Percentiles rank a stretch among this genome's conserved stretches.
These are phyloP conservation scores for Pleurotus tuber-regium DNA, from an alignment of 768 basidiomycete species.

Conservation along the genomic window DNA sequence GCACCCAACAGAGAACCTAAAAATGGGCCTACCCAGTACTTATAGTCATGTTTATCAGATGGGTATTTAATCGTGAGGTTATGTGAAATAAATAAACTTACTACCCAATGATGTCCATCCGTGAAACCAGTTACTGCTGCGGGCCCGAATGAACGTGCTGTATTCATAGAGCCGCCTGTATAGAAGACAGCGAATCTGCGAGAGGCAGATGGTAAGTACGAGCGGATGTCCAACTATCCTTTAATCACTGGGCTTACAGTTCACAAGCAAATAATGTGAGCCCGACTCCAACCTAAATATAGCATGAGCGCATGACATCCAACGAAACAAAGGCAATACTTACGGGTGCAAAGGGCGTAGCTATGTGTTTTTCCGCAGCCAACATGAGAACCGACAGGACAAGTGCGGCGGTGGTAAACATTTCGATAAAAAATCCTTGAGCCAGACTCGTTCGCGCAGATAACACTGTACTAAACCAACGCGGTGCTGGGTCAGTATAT, in stretches of 20 bases:
- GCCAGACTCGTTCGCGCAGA: slow-evolving; percentile 44
- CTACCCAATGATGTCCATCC: slow-evolving; percentile 55
- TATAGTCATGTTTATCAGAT: no score
- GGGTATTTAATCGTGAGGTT: no score
- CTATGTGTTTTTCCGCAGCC: slow-evolving; percentile 65
- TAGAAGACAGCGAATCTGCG: slow-evolving; percentile 58
- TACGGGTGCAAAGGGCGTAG: slow-evolving; percentile 69
- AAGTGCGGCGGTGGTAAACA: slow-evolving; percentile 62
- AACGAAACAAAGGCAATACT: slow-evolving; percentile 6
- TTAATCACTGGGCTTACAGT: slow-evolving; percentile 44
- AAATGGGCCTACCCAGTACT: slow-evolving; percentile 74
- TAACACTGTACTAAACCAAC: slow-evolving; percentile 46
- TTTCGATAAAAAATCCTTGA: slow-evolving; percentile 69
- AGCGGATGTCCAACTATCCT: no score
- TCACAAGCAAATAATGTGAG: slow-evolving; percentile 63
- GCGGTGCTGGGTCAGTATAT: no score
- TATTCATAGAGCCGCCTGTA: slow-evolving; percentile 67
- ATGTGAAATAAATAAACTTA: no score
- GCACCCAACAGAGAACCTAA: slow-evolving; percentile 62
- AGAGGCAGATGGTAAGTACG: no score
- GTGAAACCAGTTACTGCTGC: slow-evolving; percentile 67
- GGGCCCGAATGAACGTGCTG: slow-evolving; percentile 67
- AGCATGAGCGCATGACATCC: slow-evolving; percentile 1
- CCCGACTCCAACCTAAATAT: slow-evolving; percentile 57
- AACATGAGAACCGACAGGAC: slow-evolving; percentile 69